Conservation (phyloP, 2,329 filamentous ascomycete genomes). For the Claviceps digitariae region DNA sequence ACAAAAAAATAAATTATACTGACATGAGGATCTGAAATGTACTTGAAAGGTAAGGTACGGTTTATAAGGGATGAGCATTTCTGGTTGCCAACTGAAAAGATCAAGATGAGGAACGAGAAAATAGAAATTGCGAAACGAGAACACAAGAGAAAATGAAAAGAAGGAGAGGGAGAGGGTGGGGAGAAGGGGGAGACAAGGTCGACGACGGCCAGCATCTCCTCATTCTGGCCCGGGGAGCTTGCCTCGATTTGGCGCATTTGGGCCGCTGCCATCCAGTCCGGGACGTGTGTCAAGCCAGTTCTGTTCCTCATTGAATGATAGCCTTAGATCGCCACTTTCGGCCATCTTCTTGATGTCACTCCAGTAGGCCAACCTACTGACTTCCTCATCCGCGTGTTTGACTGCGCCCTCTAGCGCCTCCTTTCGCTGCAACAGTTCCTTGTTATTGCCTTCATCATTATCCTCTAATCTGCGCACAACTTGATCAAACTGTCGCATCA, state of each 20-base stretch:
- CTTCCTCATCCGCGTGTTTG: slow-evolving; percentile 65
- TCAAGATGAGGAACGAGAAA: not conserved
- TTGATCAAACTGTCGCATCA: slow-evolving; percentile 46
- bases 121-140: not conserved
- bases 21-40: not conserved
- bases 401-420: slow-evolving; percentile 62
- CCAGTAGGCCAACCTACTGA: slow-evolving; percentile 75
- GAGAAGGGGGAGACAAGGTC: not conserved
- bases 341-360: slow-evolving; percentile 66
- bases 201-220: not conserved
- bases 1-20: not conserved
- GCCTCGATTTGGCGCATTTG: slow-evolving; percentile 21
- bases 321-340: slow-evolving; percentile 32
- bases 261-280: slow-evolving; percentile 41
- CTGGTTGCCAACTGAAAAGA: not conserved
- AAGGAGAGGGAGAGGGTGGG: not conserved
- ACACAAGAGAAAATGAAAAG: not conserved
- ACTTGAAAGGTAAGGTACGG: not conserved
- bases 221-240: slow-evolving; percentile 1
- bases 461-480: slow-evolving; percentile 24
- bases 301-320: slow-evolving; percentile 26
- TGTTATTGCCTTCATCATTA: slow-evolving; percentile 20
- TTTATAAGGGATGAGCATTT: not conserved
- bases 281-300: slow-evolving; percentile 30
- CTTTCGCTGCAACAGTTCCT: slow-evolving; percentile 30